Conservation (phyloP, 805 yeast species). For the Saturnispora serradocipensis region DNA sequence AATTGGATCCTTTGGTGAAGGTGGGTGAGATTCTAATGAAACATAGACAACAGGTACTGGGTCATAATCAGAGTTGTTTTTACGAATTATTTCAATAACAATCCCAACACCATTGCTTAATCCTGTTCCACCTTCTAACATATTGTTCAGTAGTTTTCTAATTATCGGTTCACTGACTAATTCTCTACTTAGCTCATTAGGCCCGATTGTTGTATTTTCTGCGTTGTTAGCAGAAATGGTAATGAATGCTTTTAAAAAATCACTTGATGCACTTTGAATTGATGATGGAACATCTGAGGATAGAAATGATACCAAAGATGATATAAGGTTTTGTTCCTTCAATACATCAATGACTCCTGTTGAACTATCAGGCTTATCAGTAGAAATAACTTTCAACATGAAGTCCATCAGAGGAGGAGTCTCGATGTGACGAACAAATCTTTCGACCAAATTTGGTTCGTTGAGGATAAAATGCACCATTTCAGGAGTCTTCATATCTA, state of each 20-base stretch:
- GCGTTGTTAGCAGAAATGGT: conserved; percentile 90
- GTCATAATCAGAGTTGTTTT: conserved; percentile 94
- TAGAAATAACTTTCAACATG: conserved; percentile 76
- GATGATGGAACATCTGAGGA: conserved; percentile 60
- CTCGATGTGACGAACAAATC: conserved; percentile 78
- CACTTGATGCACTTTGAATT: conserved; percentile 89
- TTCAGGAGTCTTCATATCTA: conserved; percentile 82
- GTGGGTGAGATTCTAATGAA: conserved; percentile 83
- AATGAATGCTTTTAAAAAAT: conserved; percentile 86
- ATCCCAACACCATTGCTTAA: conserved; percentile 92
- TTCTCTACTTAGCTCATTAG: conserved; percentile 82
- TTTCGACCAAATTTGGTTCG: conserved; percentile 63
- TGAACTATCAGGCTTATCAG: conserved; percentile 84
- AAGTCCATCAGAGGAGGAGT: conserved; percentile 94
- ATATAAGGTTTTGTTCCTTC: conserved; percentile 63
- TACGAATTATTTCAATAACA: conserved; percentile 86
- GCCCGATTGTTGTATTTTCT: conserved; percentile 88
- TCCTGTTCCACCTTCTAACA: conserved; percentile 79
- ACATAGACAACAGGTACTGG: conserved; percentile 75
- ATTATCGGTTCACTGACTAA: conserved; percentile 70
- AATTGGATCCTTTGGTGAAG: conserved; percentile 85
- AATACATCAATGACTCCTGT: conserved; percentile 78
- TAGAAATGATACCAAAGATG: conserved; percentile 60
- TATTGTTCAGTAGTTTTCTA: conserved; percentile 57
- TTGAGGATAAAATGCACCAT: conserved; percentile 62